Base-by-base conservation (phyloP, 495 filamentous ascomycete species). In the Xylaria sp. region DNA sequence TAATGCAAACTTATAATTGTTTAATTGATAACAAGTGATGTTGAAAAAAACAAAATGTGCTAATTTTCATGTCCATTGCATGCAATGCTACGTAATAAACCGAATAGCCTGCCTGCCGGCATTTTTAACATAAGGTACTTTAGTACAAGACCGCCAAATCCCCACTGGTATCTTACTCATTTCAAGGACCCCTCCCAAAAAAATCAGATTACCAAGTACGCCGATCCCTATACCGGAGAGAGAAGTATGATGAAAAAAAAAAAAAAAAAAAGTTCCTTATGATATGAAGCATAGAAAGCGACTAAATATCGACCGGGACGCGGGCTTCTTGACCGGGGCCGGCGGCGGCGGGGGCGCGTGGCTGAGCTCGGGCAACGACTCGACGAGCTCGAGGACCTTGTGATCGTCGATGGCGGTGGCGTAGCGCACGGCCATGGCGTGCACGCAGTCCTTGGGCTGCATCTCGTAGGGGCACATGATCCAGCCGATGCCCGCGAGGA, bases 371-470 rank as follows among this genome's bases (percentile, higher is more conserved):
- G 69, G 69, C 9, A 72, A 63, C 21, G 70, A 72, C 69, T 81
- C 77, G 33, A 81, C 66, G 12, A 79, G 62, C 67, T 79, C 76
- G 53, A 81, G 72, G 35, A 76, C 75, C 64, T 76, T 75, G 61
- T 81, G 80, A 63, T 81, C 78, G 43, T 74, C 71, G 70, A 80
- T 76, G 26, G 78, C 78, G 2, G 80, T 72, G 33, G 78, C 72
- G 21, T 77, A 76, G 19, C 80, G 76, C 62, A 71, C 77, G 14
- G 76, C 69, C 67, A 80, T 79, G 31, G 72, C 72, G 40, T 80
- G 74, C 21, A 80, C 77, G 24, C 73, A 68, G 6, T 77, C 73
- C 65, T 77, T 76, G 2, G 71, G 64, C 69, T 81, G 80, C 69
- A 81, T 69, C 11, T 73, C 63, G 40, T 78, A 76, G 33, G 74